phyloP scores from a whole-genome alignment of 345 rosid species.

The Aegle marmelos region DNA sequence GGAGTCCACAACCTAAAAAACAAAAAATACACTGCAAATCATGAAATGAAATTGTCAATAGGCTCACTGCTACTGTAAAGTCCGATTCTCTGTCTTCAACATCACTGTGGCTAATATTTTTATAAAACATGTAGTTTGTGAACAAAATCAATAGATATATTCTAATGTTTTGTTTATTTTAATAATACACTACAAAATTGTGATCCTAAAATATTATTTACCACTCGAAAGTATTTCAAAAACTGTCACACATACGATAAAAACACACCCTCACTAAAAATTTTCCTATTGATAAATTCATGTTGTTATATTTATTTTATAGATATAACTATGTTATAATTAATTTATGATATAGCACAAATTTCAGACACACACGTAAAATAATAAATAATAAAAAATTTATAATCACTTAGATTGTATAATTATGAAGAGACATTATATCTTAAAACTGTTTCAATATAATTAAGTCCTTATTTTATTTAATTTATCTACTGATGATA shows the following conservation, averaged over 20 bases:
- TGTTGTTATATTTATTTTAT: background rate
- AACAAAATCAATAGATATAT: too few relatives aligned
- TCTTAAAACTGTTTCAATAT: too few relatives aligned
- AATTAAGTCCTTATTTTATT: too few relatives aligned
- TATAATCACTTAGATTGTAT: too few relatives aligned
- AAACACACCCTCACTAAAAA: background rate
- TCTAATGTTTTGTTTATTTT: background rate
- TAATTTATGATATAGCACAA: too few relatives aligned
- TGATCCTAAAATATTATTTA: background rate
- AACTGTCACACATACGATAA: background rate
- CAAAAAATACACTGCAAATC: background rate
- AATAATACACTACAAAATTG: background rate
- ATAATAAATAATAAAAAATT: too few relatives aligned
- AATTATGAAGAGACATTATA: too few relatives aligned
- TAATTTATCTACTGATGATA: background rate
- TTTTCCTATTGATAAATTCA: background rate
- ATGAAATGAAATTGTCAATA: background rate
- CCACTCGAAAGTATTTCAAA: background rate
- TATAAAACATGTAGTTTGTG: too few relatives aligned
- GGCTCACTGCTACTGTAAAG: background rate
- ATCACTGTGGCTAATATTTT: background rate
- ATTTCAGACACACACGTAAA: too few relatives aligned
- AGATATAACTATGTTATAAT: too few relatives aligned
- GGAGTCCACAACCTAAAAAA: too few relatives aligned
- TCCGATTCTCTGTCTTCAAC: background rate